Percentiles rank a stretch among this genome's conserved stretches.
phyloP scores from a whole-genome alignment of 2,329 filamentous ascomycete species.

The Colletotrichum paranaense region DNA sequence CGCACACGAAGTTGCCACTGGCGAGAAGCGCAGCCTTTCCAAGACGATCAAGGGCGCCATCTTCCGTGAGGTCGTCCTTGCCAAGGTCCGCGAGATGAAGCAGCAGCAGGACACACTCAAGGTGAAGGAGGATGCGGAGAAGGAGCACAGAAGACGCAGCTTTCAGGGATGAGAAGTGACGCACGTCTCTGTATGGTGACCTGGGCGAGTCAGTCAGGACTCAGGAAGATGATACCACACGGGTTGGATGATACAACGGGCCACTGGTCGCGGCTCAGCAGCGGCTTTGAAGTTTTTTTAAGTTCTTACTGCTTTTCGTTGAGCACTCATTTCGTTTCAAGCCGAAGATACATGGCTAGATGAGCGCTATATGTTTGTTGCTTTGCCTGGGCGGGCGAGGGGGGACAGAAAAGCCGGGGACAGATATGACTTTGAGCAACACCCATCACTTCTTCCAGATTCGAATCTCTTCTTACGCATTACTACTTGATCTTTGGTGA shows the following conservation, averaged over 20 bases:
- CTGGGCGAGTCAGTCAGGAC: neutral
- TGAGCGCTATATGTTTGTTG: neutral
- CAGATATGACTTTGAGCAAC: slow-evolving; percentile 8
- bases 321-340: slow-evolving; percentile 11
- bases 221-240: slow-evolving; percentile 31
- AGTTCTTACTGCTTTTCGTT: neutral
- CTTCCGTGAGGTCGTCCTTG: slow-evolving; percentile 93
- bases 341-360: slow-evolving; percentile 1
- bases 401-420: slow-evolving; percentile 18
- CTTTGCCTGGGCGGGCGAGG: neutral
- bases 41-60: slow-evolving; percentile 75
- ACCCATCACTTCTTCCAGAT: neutral
- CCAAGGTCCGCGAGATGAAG: slow-evolving; percentile 94
- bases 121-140: slow-evolving; percentile 68
- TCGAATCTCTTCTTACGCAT: neutral
- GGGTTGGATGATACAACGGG: slow-evolving; percentile 11
- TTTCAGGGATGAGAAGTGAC: slow-evolving; percentile 39
- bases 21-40: slow-evolving; percentile 55
- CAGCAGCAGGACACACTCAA: slow-evolving; percentile 82
- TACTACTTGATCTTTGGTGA: neutral
- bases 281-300: neutral
- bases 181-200: neutral
- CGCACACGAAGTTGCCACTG: slow-evolving; percentile 25
- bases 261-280: slow-evolving; percentile 1
- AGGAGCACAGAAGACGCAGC: slow-evolving; percentile 56